Evolutionary conservation across 768 basidiomycete species (phyloP), one percentile per base, ranked within the genome.

Genomic region (Suillus sp.): DNA sequence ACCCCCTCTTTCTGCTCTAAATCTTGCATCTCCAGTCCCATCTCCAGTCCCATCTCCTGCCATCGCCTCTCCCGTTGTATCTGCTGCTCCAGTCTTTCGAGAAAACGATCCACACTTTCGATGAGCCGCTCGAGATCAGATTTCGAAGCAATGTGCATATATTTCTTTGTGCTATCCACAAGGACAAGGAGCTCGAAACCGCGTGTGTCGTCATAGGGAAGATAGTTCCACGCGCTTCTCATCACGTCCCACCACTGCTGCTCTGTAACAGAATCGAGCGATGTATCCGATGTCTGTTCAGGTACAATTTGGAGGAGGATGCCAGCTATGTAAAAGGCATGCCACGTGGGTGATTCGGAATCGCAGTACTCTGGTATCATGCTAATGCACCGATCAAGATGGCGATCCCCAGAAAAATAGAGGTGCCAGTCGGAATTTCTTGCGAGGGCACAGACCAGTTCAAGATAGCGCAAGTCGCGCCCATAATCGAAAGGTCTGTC

Each of bases 401-500:
- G 45, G 22, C 20, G 13, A 25, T 47, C 45, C 45, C 22, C 2
- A 47, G 4, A 25, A 11, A 47, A 47, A 47, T 47, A 6, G 45
- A 13, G 22, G 45, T 47, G n/a, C 22, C 45, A 47, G 22, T 25
- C 2, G 1, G 22, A 14, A 47, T 47, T 47, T 2, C 22, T 47
- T 6, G 45, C 45, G 13, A 47, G 13, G 22, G 22, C 22, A 47
- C 2, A 47, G 45, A 47, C 22, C 11, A 47, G 45, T 47, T 22
- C 5, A 4, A 47, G 45, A 13, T 47, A 47, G 45, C 45, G 6
- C 45, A 6, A 22, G 22, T 47, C 2, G 11, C 45, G 45, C 5
- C 0, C 0, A 47, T 47, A 6, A 22, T 47, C 0, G n/a, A n/a
- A 13, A n/a, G 8, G 0, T n/a, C 0, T 11, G 45, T n/a, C 4